Conservation (phyloP, 1,139 yeast species). For the Debaryomyces sp. region DNA sequence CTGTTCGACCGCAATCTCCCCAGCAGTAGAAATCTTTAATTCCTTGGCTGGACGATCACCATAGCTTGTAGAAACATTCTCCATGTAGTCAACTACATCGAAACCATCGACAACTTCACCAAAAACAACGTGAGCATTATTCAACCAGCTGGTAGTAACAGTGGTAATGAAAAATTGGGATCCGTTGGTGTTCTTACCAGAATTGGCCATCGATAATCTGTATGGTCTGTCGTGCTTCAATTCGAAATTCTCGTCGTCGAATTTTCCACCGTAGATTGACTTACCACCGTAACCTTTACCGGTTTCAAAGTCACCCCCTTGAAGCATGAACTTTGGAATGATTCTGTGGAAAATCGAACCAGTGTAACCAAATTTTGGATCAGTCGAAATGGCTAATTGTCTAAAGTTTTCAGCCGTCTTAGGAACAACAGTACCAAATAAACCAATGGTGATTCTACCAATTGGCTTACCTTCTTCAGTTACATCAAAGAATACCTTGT, state of each 20-base stretch:
- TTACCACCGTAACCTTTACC: slow-evolving; percentile 65
- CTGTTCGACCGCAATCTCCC: slow-evolving; percentile 40
- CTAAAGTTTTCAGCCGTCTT: slow-evolving; percentile 62
- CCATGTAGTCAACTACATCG: slow-evolving; percentile 60
- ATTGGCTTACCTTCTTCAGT: slow-evolving; percentile 73
- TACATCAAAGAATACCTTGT: slow-evolving; percentile 84
- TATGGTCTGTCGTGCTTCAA: slow-evolving; percentile 63
- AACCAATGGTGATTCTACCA: slow-evolving; percentile 70
- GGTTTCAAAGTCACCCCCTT: slow-evolving; percentile 64
- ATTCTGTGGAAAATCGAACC: slow-evolving; percentile 60
- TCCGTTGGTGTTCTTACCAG: slow-evolving; percentile 65
- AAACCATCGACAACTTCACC: slow-evolving; percentile 76
- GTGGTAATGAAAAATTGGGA: slow-evolving; percentile 70
- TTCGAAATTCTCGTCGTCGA: slow-evolving; percentile 57
- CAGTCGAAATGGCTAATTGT: slow-evolving; percentile 60
- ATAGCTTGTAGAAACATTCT: slow-evolving; percentile 50
- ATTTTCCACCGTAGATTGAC: slow-evolving; percentile 60
- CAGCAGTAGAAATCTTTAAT: slow-evolving; percentile 51
- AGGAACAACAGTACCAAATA: slow-evolving; percentile 69
- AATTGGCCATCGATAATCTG: slow-evolving; percentile 65
- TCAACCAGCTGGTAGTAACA: slow-evolving; percentile 61
- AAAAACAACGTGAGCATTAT: slow-evolving; percentile 77
- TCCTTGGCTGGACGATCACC: slow-evolving; percentile 56
- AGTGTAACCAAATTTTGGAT: slow-evolving; percentile 55
- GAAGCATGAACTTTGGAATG: slow-evolving; percentile 60